phyloP scores from a whole-genome alignment of 1,139 yeast genomes.

The Geotrichum restrictum region DNA sequence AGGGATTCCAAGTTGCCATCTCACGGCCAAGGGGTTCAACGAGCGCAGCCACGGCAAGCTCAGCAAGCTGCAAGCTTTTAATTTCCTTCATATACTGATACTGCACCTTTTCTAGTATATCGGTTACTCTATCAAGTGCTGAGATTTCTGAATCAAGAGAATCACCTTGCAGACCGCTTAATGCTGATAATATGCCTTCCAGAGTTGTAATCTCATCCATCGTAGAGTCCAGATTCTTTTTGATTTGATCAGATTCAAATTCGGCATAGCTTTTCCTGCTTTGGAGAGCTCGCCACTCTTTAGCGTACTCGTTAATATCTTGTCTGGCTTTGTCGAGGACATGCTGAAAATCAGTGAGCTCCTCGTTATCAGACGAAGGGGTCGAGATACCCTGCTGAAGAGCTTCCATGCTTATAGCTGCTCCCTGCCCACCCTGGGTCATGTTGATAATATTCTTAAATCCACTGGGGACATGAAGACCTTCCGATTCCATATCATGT shows the following conservation, averaged over 20 bases:
- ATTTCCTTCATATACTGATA: slow-evolving; percentile 28
- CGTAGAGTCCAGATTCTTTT: slow-evolving; percentile 25
- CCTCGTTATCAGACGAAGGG: slow-evolving; percentile 2
- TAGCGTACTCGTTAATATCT: slow-evolving; percentile 31
- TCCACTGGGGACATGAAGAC: slow-evolving; percentile 40
- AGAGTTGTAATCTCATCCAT: slow-evolving; percentile 22
- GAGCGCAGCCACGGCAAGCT: slow-evolving; percentile 36
- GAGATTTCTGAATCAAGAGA: not conserved
- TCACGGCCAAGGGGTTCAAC: slow-evolving; percentile 31
- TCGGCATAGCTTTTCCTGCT: slow-evolving; percentile 27
- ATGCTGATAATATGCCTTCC: slow-evolving; percentile 19
- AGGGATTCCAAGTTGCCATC: slow-evolving; percentile 42
- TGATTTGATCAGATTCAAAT: slow-evolving; percentile 28
- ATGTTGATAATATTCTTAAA: slow-evolving; percentile 36
- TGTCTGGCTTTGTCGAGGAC: slow-evolving; percentile 30
- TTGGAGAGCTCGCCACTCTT: slow-evolving; percentile 33
- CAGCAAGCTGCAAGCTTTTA: slow-evolving; percentile 28
- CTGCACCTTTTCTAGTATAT: slow-evolving; percentile 30
- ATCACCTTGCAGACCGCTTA: slow-evolving; percentile 28
- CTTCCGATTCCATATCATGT: slow-evolving; percentile 40
- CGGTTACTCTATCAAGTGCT: slow-evolving; percentile 13
- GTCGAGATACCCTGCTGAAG: not conserved
- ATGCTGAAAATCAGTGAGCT: slow-evolving; percentile 13
- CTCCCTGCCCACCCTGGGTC: slow-evolving; percentile 26
- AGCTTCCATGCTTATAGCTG: slow-evolving; percentile 10